Base-by-base conservation (phyloP, 257 asterid genomes). In the Apocynum venetum region DNA sequence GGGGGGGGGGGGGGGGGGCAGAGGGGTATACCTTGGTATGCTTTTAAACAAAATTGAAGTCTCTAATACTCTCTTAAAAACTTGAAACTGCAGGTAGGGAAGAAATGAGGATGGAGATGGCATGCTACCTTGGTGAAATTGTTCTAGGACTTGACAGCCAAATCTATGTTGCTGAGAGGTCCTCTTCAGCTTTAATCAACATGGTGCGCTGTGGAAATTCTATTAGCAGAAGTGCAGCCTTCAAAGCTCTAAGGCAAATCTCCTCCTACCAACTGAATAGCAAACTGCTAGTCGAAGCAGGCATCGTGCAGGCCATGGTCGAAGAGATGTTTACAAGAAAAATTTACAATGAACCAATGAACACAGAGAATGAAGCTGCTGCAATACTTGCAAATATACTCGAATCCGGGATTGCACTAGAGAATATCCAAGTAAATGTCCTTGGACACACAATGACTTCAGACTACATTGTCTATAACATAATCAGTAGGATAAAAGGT, bases 401-500 rank as follows among this genome's bases (percentile, higher is more conserved):
- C 3, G 97, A 91, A 82, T 87, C 96, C 0, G 94, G 91, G 72
- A 65, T 83, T 6, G 92, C 85, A 74, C 78, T 88, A 12, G 91
- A 86, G 68, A 80, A 82, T 48, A 76, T 87, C 76, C 90, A 83
- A 60, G 92, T 88, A 46, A 87, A 80, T 78, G 73, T 52, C 10
- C 88, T 87, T 40, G 94, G 96, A 25, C 96, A 91, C 84, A 88
- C 88, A 38, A 73, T 93, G 83, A 78, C 86, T 75, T 93, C 97
- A 2, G 97, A 93, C 71, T 91, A 89, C 92, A 86, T 85, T 4
- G 76, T 91, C 1, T 87, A 89, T 78, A 91, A 85, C 89, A 83
- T 89, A 81, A 61, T 93, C n/a, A 15, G 52, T 59, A 64, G 83
- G 74, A 82, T 93, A 63, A 88, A 80, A 63, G 86, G 71, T 79